These are phyloP conservation scores for Geum urbanum DNA, from an alignment of 306 rosid genomes.

Conservation along the genomic window DNA sequence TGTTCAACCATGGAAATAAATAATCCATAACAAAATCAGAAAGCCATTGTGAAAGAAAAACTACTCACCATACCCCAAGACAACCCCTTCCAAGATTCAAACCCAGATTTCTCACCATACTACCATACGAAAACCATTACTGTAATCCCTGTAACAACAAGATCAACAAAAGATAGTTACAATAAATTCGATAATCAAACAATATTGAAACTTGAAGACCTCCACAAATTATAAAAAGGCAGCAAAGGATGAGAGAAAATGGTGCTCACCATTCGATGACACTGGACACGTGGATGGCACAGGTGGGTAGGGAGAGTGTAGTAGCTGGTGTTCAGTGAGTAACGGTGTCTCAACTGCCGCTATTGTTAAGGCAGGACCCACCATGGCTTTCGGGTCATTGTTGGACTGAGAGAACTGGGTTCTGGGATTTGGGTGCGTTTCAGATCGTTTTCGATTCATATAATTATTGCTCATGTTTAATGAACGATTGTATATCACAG, in stretches of 20 bases:
- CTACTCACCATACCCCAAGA: slow-evolving; percentile 92
- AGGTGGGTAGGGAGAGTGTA: slow-evolving; percentile 91
- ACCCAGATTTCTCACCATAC: slow-evolving; percentile 72
- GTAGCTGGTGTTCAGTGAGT: slow-evolving; percentile 75
- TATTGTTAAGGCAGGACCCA: slow-evolving; percentile 48
- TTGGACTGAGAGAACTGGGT: too few relatives aligned
- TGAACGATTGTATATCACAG: too few relatives aligned
- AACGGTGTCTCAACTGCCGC: too few relatives aligned
- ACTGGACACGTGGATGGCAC: slow-evolving; percentile 91
- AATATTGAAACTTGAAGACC: not conserved
- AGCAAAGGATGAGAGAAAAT: too few relatives aligned
- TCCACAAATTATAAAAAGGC: too few relatives aligned
- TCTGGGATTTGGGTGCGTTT: not conserved
- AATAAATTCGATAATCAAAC: not conserved
- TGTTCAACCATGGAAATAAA: not conserved
- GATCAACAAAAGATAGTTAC: not conserved
- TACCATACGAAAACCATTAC: slow-evolving; percentile 98
- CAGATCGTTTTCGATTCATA: too few relatives aligned
- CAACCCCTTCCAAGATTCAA: slow-evolving; percentile 87
- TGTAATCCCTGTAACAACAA: slow-evolving; percentile 51
- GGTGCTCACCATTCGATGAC: too few relatives aligned
- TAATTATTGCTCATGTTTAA: too few relatives aligned
- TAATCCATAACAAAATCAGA: not conserved
- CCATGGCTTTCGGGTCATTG: slow-evolving; percentile 23
- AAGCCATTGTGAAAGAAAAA: not conserved